phyloP scores from a whole-genome alignment of 2,329 filamentous ascomycete genomes.

The Exutisphaerella laricina region DNA sequence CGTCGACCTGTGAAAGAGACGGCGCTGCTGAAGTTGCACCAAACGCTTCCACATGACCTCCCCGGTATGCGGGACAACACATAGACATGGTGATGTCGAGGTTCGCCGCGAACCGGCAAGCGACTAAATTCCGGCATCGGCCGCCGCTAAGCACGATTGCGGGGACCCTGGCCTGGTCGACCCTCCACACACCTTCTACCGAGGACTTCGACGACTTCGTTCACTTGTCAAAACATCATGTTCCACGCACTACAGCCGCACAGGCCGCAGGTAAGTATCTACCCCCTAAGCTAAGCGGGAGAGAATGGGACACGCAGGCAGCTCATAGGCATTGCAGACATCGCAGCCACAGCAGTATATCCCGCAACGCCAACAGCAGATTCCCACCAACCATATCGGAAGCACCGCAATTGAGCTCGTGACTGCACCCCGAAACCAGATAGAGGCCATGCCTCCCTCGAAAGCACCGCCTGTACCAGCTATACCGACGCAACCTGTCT shows the following conservation, averaged over 20 bases:
- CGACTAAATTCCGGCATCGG: slow-evolving; percentile 8
- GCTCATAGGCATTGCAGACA: background rate
- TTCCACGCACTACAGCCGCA: slow-evolving; percentile 14
- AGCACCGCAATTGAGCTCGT: slow-evolving; percentile 13
- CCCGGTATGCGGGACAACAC: background rate
- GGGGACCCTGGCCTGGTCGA: no score
- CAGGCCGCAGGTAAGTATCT: slow-evolving; percentile 13
- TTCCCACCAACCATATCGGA: slow-evolving; percentile 26
- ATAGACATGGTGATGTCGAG: background rate
- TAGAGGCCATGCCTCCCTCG: slow-evolving; percentile 45
- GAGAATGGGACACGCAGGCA: background rate
- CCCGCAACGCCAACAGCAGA: slow-evolving; percentile 29
- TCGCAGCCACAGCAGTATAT: slow-evolving; percentile 9
- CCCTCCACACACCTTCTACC: no score
- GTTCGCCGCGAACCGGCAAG: background rate
- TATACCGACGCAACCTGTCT: slow-evolving; percentile 22
- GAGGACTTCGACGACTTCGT: slow-evolving; percentile 8
- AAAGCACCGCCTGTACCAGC: slow-evolving; percentile 9
- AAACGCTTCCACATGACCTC: slow-evolving; percentile 8
- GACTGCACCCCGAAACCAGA: slow-evolving; percentile 37
- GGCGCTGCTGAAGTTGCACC: slow-evolving; percentile 11
- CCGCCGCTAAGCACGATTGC: background rate
- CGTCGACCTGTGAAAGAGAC: slow-evolving; percentile 12
- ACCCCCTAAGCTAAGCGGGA: no score
- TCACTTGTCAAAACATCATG: slow-evolving; percentile 7